Evolutionary conservation across 371 early-diverging fungal genomes (phyloP).

Genomic region (Apophysomyces elegans): DNA sequence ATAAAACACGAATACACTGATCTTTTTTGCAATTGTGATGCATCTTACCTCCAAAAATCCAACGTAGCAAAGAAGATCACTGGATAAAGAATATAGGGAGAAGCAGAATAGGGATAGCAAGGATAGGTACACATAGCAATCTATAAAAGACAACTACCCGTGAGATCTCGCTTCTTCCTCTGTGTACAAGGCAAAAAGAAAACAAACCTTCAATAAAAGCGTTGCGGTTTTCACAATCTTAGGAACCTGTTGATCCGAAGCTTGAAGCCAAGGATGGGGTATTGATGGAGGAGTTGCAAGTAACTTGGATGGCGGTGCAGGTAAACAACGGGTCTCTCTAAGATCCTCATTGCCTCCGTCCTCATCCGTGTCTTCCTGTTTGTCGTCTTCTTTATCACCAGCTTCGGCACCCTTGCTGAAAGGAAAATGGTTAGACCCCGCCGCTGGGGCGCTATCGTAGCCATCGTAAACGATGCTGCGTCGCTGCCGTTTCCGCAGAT

Average conservation of each 20-base stretch:
- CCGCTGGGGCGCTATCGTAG: too few relatives aligned
- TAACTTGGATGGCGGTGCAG: not conserved
- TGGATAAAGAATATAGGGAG: slow-evolving; percentile 38
- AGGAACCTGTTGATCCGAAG: slow-evolving; percentile 13
- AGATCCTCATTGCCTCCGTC: not conserved
- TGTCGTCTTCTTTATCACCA: too few relatives aligned
- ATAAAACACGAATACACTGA: not conserved
- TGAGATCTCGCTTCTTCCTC: too few relatives aligned
- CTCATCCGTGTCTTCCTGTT: not conserved
- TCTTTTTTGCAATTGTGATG: too few relatives aligned
- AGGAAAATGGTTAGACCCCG: too few relatives aligned
- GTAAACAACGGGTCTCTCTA: slow-evolving; percentile 6
- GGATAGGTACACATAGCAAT: slow-evolving; percentile 46
- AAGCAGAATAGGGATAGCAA: slow-evolving; percentile 47
- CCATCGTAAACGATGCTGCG: too few relatives aligned
- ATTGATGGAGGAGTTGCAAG: not conserved
- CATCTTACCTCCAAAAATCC: slow-evolving; percentile 47
- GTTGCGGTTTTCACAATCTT: slow-evolving; percentile 30
- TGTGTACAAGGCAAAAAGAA: not conserved
- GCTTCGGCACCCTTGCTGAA: too few relatives aligned
- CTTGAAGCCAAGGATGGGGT: slow-evolving; percentile 5
- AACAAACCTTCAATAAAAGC: slow-evolving; percentile 31
- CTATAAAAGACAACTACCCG: slow-evolving; percentile 19
- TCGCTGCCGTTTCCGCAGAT: too few relatives aligned
- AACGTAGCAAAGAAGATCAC: slow-evolving; percentile 40